Evolutionary conservation across 495 filamentous ascomycete species (phyloP).

Genomic region (Endocarpon pusillum): DNA sequence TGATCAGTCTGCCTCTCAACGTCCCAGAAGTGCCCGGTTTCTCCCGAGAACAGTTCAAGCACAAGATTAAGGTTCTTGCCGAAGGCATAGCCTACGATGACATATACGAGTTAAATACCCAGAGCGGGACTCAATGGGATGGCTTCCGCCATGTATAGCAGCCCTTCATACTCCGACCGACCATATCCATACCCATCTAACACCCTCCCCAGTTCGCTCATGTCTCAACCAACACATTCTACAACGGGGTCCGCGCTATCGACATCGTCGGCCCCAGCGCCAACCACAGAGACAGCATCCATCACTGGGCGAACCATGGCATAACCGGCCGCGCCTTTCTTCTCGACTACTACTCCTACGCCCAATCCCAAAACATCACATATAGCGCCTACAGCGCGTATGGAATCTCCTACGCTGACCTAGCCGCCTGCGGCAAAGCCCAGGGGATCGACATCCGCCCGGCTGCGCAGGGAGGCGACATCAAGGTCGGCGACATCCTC

Average conservation of each 20-base stretch:
- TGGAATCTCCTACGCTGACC: conserved; percentile 39
- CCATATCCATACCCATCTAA: too few species aligned
- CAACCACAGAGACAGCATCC: conserved; percentile 33
- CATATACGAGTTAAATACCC: conserved; percentile 57
- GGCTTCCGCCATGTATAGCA: conserved; percentile 57
- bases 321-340: conserved; percentile 39
- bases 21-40: conserved; percentile 34
- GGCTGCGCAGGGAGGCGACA: conserved; percentile 36
- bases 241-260: conserved; percentile 32
- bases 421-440: conserved; percentile 39
- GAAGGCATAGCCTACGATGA: conserved; percentile 43
- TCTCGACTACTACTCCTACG: conserved; percentile 36
- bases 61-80: conserved; percentile 34
- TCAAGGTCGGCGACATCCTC: conserved; percentile 48
- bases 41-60: conserved; percentile 36
- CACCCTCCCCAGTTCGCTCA: too few species aligned
- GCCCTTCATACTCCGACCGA: too few species aligned
- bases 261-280: conserved; percentile 36
- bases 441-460: conserved; percentile 26
- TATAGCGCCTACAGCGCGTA: conserved; percentile 41
- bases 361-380: conserved; percentile 24
- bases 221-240: conserved; percentile 25
- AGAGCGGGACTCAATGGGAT: conserved; percentile 66
- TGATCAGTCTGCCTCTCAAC: conserved; percentile 34
- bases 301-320: conserved; percentile 34